These are phyloP conservation scores for Candida nitratophila DNA, from an alignment of 805 yeast genomes.

Conservation along the genomic window DNA sequence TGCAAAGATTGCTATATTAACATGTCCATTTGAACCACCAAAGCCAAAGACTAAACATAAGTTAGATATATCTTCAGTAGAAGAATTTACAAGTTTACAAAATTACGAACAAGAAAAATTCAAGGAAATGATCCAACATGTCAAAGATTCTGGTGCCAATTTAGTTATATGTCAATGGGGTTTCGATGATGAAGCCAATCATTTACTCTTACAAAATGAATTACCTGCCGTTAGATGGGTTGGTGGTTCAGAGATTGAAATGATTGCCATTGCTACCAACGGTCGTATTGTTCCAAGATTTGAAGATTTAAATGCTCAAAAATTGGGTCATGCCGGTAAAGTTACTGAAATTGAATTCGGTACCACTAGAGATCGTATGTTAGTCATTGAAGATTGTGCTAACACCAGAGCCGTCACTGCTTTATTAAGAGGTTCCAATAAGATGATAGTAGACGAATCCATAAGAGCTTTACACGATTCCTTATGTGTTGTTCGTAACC, in stretches of 20 bases:
- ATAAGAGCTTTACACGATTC: conserved; percentile 95
- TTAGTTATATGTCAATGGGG: conserved; percentile 99
- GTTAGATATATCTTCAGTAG: conserved; percentile 87
- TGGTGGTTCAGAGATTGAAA: conserved; percentile 94
- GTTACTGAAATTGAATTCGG: conserved; percentile 91
- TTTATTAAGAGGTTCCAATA: conserved; percentile 90
- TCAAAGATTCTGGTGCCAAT: conserved; percentile 89
- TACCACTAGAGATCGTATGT: conserved; percentile 93
- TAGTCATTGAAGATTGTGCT: conserved; percentile 85
- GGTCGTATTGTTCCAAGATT: conserved; percentile 97
- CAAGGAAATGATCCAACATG: conserved; percentile 79
- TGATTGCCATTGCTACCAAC: conserved; percentile 94
- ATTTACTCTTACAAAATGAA: conserved; percentile 76
- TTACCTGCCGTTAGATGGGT: conserved; percentile 99
- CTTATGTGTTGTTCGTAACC: conserved; percentile 92
- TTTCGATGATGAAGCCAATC: conserved; percentile 97
- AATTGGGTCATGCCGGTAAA: conserved; percentile 82
- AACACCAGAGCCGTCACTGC: conserved; percentile 87
- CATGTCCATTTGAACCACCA: conserved; percentile 99
- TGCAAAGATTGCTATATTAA: conserved; percentile 87
- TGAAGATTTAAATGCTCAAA: conserved; percentile 77
- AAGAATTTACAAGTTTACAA: conserved; percentile 87
- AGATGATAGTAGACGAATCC: conserved; percentile 97
- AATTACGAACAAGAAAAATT: conserved; percentile 88
- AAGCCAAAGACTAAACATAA: conserved; percentile 98